Conservation (phyloP, 371 early-diverging fungal genomes). For the Mortierella sp. region DNA sequence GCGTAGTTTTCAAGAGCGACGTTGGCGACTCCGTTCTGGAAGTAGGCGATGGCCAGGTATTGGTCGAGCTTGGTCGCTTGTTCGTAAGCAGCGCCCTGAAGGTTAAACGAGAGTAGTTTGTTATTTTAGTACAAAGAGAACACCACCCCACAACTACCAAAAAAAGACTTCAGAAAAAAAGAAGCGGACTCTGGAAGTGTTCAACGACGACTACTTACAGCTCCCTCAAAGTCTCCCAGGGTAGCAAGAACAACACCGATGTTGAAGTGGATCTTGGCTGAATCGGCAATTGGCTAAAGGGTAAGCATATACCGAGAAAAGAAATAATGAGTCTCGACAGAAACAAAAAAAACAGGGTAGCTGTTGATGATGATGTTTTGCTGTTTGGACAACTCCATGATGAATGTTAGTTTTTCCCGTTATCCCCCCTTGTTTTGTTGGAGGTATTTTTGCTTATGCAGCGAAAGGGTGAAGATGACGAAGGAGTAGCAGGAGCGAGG, state of each 20-base stretch:
- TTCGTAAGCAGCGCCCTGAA: constrained; percentile 80
- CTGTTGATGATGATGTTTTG: neutral
- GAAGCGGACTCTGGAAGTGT: neutral
- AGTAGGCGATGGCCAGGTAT: constrained; percentile 93
- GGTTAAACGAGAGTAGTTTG: neutral
- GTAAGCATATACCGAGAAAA: neutral
- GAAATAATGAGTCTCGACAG: constrained; percentile 7
- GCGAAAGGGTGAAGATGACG: neutral
- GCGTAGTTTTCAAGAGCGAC: constrained; percentile 84
- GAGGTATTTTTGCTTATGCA: neutral
- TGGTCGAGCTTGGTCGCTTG: constrained; percentile 85
- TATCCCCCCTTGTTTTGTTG: constrained; percentile 4
- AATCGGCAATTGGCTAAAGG: constrained; percentile 86
- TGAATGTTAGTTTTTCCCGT: neutral
- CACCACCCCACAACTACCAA: neutral
- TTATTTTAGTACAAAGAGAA: neutral
- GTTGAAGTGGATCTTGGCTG: constrained; percentile 95
- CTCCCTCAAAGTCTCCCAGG: constrained; percentile 81
- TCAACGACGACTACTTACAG: constrained; percentile 70
- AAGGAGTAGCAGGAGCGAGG: too few relatives aligned
- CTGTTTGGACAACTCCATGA: neutral
- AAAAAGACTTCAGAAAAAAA: neutral
- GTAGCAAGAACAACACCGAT: constrained; percentile 88
- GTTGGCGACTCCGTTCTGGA: constrained; percentile 89
- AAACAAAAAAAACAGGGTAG: neutral